Base-by-base conservation (phyloP, 768 basidiomycete genomes). In the Russula brevipes region DNA sequence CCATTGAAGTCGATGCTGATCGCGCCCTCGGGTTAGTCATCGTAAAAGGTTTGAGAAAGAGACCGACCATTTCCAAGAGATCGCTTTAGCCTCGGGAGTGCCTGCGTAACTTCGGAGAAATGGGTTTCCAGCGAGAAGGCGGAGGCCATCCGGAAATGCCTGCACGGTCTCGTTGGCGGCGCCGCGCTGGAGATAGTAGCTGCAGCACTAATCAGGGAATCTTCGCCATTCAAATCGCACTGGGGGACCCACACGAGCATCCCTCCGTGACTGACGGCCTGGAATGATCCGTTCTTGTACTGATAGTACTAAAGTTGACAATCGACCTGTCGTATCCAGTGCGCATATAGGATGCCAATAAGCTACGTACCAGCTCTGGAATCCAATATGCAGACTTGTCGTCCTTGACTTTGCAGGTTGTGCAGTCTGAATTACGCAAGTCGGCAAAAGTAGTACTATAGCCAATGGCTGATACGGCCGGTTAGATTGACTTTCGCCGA, bases 121-220 rank as follows among this genome's bases (percentile, higher is more conserved):
- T 1, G 72, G 71, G 59, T 72, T 59, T 9, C 75, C 75, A 5
- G 66, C 44, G 2, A 75, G 30, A 67, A 71, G 64, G 46, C 61
- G 61, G 33, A 71, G 62, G 17, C 66, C 67, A 11, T 71, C 69
- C 3, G 70, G 70, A 51, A 71, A 66, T 5, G 66, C 19, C 24
- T 66, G 10, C 10, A 66, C 41, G 6, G 36, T 58, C 45, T 60
- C 66, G 12, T 10, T 10, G 8, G 3, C 0, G 2, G 2, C 54
- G 17, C 1, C 3, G 24, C 66, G 66, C 51, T 65, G 66, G 44
- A 66, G 50, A 56, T 66, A 66, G 63, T 66, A 66, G 42, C 66
- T 66, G 44, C 30, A 45, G 14, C 6, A 33, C 38, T 64, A 31
- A 39, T 55, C 19, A 61, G 33, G 38, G 47, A 19, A 50, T 16